Percentiles rank a stretch among this genome's conserved stretches.
These are phyloP conservation scores for Dactylonectria macrodidyma DNA, from an alignment of 2,329 filamentous ascomycete genomes.

Conservation along the genomic window DNA sequence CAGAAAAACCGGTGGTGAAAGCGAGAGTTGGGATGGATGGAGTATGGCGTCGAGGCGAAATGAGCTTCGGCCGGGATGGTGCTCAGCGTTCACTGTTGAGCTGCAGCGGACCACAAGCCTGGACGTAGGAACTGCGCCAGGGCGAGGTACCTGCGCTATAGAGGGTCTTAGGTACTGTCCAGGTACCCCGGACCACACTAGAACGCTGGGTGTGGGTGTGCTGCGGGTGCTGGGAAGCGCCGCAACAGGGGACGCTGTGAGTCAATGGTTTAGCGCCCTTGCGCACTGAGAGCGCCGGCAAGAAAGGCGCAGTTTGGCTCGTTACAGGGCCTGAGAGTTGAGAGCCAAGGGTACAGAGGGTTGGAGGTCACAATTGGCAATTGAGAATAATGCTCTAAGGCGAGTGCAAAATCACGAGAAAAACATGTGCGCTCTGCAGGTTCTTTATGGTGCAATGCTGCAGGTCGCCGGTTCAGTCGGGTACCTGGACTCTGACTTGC, in stretches of 20 bases:
- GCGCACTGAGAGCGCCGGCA: constrained; percentile 30
- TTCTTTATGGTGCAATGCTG: not conserved
- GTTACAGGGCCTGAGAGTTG: not conserved
- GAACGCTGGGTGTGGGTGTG: not conserved
- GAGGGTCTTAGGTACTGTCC: constrained; percentile 32
- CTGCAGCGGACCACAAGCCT: constrained; percentile 24
- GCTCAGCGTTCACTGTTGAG: not conserved
- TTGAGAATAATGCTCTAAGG: not conserved
- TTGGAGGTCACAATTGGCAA: not conserved
- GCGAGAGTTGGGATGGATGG: constrained; percentile 46
- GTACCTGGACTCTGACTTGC: constrained; percentile 4
- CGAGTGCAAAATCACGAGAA: not conserved
- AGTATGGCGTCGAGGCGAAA: constrained; percentile 48
- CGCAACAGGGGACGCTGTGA: constrained; percentile 27
- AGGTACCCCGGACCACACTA: constrained; percentile 35
- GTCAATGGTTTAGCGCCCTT: constrained; percentile 39
- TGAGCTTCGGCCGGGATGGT: constrained; percentile 47
- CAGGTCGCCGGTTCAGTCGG: not conserved
- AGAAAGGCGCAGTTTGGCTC: constrained; percentile 25
- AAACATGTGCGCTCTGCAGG: not conserved
- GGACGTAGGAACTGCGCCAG: constrained; percentile 2
- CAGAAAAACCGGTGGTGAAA: constrained; percentile 46
- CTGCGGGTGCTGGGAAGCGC: constrained; percentile 24
- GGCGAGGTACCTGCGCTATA: constrained; percentile 37
- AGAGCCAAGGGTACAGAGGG: not conserved